Conservation (phyloP, 2,329 filamentous ascomycete species). For the Trichoderma sp. region DNA sequence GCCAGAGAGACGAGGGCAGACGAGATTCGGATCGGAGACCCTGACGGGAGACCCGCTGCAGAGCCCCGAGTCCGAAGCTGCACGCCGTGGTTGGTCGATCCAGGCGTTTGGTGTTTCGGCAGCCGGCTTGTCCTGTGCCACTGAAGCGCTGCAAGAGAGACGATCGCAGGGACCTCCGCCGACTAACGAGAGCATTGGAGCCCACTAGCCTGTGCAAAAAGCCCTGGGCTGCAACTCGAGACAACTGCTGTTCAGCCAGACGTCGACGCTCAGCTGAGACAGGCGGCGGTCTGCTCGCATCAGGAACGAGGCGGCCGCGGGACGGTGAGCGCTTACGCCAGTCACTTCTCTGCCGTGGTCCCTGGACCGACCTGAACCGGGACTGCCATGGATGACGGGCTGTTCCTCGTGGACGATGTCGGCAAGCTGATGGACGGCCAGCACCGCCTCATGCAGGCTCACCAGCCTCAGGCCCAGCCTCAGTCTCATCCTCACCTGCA, state of each 20-base stretch:
- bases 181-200: slow-evolving; percentile 5
- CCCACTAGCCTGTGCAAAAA: not conserved
- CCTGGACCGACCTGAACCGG: too few species aligned
- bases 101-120: not conserved
- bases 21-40: slow-evolving; percentile 2
- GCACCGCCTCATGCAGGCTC: slow-evolving; percentile 14
- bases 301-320: not conserved
- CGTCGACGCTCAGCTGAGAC: not conserved
- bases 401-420: slow-evolving; percentile 11
- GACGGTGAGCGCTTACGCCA: slow-evolving; percentile 16
- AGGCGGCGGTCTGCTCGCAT: too few species aligned
- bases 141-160: slow-evolving; percentile 9
- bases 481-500: not conserved
- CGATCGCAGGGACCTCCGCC: slow-evolving; percentile 4
- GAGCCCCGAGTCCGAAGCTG: slow-evolving; percentile 14
- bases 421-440: not conserved
- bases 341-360: not conserved
- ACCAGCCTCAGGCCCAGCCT: not conserved
- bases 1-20: not conserved
- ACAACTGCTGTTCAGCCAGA: not conserved
- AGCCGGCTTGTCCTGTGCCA: not conserved
- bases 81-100: slow-evolving; percentile 2
- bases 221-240: slow-evolving; percentile 5
- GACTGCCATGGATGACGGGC: slow-evolving; percentile 1
- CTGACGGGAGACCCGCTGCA: slow-evolving; percentile 19